Evolutionary conservation across 2,329 filamentous ascomycete genomes (phyloP).

Genomic region (Pseudogymnoascus sp.): DNA sequence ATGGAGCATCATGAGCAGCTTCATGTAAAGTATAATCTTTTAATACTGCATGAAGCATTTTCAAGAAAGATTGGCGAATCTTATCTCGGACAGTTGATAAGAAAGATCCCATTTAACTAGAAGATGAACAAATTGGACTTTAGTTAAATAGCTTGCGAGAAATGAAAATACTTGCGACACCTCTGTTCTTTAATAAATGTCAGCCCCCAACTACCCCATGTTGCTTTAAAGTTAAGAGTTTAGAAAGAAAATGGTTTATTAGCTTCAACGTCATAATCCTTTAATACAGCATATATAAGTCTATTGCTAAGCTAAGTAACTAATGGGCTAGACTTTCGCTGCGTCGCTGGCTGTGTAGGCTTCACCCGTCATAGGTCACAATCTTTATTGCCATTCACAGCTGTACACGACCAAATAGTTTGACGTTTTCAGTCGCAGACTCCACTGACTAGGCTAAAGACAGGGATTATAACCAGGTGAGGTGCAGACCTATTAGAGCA

Average conservation of each 20-base stretch:
- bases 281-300: neutral
- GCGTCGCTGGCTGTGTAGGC: neutral
- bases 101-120: neutral
- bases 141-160: neutral
- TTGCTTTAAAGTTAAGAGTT: neutral
- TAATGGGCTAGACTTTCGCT: neutral
- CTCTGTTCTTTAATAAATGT: neutral
- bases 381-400: neutral
- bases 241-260: neutral
- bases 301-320: neutral
- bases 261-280: neutral
- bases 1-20: neutral
- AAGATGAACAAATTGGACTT: neutral
- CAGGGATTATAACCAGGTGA: neutral
- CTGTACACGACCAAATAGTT: neutral
- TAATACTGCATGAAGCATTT: neutral
- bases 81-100: neutral
- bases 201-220: neutral
- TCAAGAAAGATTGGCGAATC: neutral
- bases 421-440: neutral
- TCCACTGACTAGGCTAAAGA: neutral
- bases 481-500: neutral
- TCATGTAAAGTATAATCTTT: neutral
- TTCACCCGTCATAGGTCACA: neutral
- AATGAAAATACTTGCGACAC: neutral